Percentiles rank a stretch among this genome's conserved stretches.
Evolutionary conservation across 306 rosid genomes (phyloP).

Genomic region (Macrotyloma uniflorum): DNA sequence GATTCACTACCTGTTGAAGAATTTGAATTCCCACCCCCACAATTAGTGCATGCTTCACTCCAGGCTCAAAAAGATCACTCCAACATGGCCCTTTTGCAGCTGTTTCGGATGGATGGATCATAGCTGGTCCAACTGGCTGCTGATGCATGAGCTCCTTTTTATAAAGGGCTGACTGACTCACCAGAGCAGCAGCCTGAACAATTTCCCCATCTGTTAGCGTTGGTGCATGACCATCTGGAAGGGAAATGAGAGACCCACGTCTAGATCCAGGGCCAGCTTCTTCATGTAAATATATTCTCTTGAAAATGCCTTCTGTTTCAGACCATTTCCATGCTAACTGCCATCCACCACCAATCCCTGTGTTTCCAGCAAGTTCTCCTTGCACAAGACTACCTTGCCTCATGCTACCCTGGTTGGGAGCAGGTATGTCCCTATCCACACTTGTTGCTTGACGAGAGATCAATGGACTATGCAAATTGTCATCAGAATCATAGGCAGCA

Average conservation of each 20-base stretch:
- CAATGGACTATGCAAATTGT: constrained; percentile 72
- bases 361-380: constrained; percentile 64
- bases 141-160: constrained; percentile 66
- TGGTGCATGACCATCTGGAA: constrained; percentile 63
- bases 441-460: constrained; percentile 85
- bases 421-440: constrained; percentile 66
- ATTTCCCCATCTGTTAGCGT: constrained; percentile 54
- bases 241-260: constrained; percentile 65
- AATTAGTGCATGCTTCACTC: constrained; percentile 83
- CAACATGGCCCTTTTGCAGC: constrained; percentile 68
- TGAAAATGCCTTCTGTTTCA: constrained; percentile 74
- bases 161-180: constrained; percentile 77
- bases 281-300: constrained; percentile 81
- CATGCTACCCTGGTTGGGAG: constrained; percentile 70
- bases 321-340: constrained; percentile 90
- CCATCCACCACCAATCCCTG: constrained; percentile 94
- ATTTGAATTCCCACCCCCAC: constrained; percentile 85
- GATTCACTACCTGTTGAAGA: constrained; percentile 86
- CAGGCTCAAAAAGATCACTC: constrained; percentile 86
- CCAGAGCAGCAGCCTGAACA: constrained; percentile 80
- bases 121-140: constrained; percentile 84
- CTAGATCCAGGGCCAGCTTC: constrained; percentile 68
- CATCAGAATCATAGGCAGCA: constrained; percentile 69
- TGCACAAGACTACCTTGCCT: constrained; percentile 58
- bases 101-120: constrained; percentile 76